Base-by-base conservation (phyloP, 306 rosid genomes). In the Hylodesmum podocarpum region DNA sequence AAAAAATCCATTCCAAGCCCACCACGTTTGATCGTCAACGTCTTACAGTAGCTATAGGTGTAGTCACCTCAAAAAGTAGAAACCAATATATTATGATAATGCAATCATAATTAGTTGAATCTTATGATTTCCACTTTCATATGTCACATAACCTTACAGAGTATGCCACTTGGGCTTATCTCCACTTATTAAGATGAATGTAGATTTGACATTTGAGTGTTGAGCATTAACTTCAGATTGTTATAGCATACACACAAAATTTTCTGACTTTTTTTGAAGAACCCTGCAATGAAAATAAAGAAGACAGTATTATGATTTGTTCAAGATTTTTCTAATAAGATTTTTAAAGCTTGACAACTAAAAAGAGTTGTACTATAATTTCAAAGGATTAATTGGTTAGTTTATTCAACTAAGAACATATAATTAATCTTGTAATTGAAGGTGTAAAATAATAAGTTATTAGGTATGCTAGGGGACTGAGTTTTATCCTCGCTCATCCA, bases 1-100 rank as follows among this genome's bases (percentile, higher is more conserved):
- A 25, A 43, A 55, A 19, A n/a, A 78, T 11, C 51, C 37, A 24
- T 18, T 50, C 25, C 67, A 75, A 79, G 28, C 71, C 81, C 78
- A 83, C 81, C 78, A 51, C 29, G 31, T 51, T 69, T 73, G 12
- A 34, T 74, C 33, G 37, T 50, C 55, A 29, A 73, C 34, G 31
- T 73, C 73, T 73, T 36, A 46, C 18, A n/a, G n/a, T 39, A 40
- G 10, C 37, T 70, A 71, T 58, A 29, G 16, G 10, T 57, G 65
- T 62, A 3, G 53, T 39, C 63, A 11, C 61, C 33, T 49, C 15
- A 18, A 22, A 66, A 58, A 24, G 47, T 44, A 6, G 11, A 34
- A 40, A 28, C 37, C 50, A 46, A 24, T 34, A 22, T 24, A 43
- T 41, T 14, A 57, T 33, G 36, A 31, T 69, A 71, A 69, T 58